A percentile compares a stretch with the other conserved stretches of the same genome.
These are phyloP conservation scores for Talaromyces amestolkiae DNA, from an alignment of 2,329 filamentous ascomycete genomes.

Conservation along the genomic window DNA sequence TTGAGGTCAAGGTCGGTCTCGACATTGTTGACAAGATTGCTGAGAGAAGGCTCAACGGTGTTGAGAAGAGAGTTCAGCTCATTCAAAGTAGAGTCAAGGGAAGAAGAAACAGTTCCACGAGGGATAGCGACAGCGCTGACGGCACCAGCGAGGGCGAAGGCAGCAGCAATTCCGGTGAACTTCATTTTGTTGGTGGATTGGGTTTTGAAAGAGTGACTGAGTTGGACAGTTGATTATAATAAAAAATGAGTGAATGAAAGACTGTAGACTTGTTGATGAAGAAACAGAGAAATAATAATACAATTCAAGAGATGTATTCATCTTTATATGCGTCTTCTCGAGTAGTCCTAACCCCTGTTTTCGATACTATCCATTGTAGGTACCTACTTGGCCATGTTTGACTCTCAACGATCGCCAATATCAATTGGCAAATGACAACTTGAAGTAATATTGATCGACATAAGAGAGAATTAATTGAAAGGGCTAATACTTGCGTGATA, in stretches of 20 bases:
- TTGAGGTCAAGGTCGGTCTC: constrained; percentile 9
- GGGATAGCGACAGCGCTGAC: constrained; percentile 33
- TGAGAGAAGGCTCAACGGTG: constrained; percentile 14
- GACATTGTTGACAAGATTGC: neutral
- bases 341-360: neutral
- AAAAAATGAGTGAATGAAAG: constrained; percentile 1
- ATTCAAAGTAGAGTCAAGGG: constrained; percentile 22
- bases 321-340: neutral
- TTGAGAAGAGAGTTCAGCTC: constrained; percentile 18
- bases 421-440: neutral
- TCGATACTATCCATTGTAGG: neutral
- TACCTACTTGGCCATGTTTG: neutral
- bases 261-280: neutral
- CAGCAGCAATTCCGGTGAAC: constrained; percentile 35
- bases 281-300: neutral
- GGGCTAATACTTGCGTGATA: neutral
- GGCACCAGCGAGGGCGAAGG: constrained; percentile 32
- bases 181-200: constrained; percentile 32
- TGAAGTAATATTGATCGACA: constrained; percentile 1
- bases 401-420: neutral
- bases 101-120: constrained; percentile 22
- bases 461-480: neutral
- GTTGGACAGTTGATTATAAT: neutral
- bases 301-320: neutral
- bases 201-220: constrained; percentile 27